phyloP scores from a whole-genome alignment of 192 early-diverging fungal genomes.

The Podila clonocystis region DNA sequence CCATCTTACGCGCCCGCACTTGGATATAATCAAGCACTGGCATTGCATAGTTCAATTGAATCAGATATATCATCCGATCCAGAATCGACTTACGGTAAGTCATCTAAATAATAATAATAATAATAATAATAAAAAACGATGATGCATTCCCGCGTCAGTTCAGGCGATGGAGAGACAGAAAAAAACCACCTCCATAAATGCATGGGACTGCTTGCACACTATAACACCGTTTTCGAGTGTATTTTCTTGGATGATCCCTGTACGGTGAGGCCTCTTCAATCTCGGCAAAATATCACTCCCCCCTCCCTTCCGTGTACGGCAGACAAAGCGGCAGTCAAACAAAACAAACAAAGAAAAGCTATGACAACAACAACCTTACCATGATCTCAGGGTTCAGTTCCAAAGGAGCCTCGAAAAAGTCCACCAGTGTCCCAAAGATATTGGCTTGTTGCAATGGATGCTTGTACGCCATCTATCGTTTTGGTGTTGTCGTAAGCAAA shows the following conservation, averaged over 20 bases:
- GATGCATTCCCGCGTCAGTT: neutral
- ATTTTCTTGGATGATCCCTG: too few species aligned
- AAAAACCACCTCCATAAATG: too few species aligned
- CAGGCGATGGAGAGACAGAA: too few species aligned
- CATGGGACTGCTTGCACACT: too few species aligned
- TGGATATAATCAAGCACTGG: slow-evolving; percentile 73
- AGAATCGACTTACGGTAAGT: slow-evolving; percentile 72
- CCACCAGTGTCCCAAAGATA: slow-evolving; percentile 72
- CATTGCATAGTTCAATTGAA: slow-evolving; percentile 68
- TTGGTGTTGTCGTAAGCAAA: neutral
- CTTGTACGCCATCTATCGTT: slow-evolving; percentile 65
- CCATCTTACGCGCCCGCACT: slow-evolving; percentile 59
- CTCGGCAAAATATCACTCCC: too few species aligned
- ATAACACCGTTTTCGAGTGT: too few species aligned
- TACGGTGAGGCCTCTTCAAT: too few species aligned
- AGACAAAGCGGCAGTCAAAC: neutral
- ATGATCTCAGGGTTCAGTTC: slow-evolving; percentile 69
- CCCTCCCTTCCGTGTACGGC: neutral
- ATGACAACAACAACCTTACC: slow-evolving; percentile 37
- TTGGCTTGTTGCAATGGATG: slow-evolving; percentile 73
- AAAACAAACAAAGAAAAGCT: neutral
- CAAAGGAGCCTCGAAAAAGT: slow-evolving; percentile 63
- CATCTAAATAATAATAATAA: slow-evolving; percentile 54
- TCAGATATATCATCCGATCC: slow-evolving; percentile 74
- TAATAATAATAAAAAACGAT: neutral